Evolutionary conservation across 2,329 filamentous ascomycete genomes (phyloP).

Genomic region (Fusarium udum): DNA sequence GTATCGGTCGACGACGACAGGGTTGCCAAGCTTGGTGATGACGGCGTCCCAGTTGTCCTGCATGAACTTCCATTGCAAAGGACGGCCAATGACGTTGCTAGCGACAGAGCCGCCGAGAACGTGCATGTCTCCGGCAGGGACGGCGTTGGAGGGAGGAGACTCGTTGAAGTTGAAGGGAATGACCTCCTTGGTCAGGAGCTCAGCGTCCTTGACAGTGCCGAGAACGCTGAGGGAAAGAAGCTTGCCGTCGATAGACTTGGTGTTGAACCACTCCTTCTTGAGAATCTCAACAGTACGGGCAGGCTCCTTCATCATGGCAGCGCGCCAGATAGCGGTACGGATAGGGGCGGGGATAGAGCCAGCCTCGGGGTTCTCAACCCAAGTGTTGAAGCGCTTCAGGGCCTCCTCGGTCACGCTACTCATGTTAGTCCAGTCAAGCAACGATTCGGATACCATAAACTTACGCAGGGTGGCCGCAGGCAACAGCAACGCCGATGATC

Average conservation of each 20-base stretch:
- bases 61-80: conserved; percentile 84
- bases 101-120: conserved; percentile 78
- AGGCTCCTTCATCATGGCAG: conserved; percentile 76
- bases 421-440: conserved; percentile 33
- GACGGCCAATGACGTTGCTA: conserved; percentile 76
- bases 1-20: conserved; percentile 89
- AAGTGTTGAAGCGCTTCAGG: conserved; percentile 81
- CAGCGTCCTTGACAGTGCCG: conserved; percentile 74
- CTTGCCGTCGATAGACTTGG: conserved; percentile 88
- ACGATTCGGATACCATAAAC: conserved; percentile 45
- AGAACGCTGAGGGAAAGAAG: conserved; percentile 83
- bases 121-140: conserved; percentile 88
- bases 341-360: conserved; percentile 82
- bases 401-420: conserved; percentile 75
- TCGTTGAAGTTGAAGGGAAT: conserved; percentile 82
- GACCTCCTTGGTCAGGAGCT: conserved; percentile 72
- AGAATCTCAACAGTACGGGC: conserved; percentile 76
- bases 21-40: conserved; percentile 78
- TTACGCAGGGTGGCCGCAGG: conserved; percentile 79
- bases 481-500: conserved; percentile 78
- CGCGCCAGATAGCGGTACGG: conserved; percentile 81
- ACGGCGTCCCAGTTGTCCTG: conserved; percentile 84
- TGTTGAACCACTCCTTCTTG: conserved; percentile 84
- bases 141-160: conserved; percentile 66
- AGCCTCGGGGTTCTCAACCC: conserved; percentile 73